Evolutionary conservation across 2,329 filamentous ascomycete species (phyloP).

Genomic region (Aspergillus puulaauensis): DNA sequence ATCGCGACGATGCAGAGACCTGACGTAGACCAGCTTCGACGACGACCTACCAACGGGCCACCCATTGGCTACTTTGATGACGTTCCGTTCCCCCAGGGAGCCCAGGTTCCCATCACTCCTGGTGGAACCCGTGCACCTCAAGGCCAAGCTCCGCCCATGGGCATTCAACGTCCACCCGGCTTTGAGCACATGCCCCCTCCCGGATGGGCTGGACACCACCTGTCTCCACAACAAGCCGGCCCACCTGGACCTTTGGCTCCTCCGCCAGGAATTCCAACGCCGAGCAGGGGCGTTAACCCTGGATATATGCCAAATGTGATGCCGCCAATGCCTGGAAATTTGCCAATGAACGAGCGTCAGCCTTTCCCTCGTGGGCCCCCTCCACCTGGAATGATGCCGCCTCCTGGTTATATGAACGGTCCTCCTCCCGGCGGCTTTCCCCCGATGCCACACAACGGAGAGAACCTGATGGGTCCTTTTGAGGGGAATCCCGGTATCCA

Average conservation of each 20-base stretch:
- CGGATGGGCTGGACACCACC: conserved; percentile 38
- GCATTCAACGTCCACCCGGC: conserved; percentile 45
- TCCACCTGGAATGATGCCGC: conserved; percentile 47
- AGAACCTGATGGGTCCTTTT: conserved; percentile 40
- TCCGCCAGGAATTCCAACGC: conserved; percentile 40
- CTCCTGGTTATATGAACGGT: conserved; percentile 46
- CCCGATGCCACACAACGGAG: conserved; percentile 39
- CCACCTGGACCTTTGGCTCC: conserved; percentile 34
- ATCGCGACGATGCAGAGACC: conserved; percentile 43
- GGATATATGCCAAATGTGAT: conserved; percentile 38
- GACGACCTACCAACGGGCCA: conserved; percentile 38
- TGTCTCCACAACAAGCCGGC: conserved; percentile 36
- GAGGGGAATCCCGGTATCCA: conserved; percentile 37
- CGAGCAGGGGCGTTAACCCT: conserved; percentile 38
- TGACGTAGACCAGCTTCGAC: conserved; percentile 37
- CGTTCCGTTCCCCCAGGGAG: conserved; percentile 35
- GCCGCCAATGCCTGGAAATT: conserved; percentile 35
- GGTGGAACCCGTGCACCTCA: conserved; percentile 34
- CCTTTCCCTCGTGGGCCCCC: conserved; percentile 38
- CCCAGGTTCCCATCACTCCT: conserved; percentile 36
- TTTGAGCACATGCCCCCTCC: conserved; percentile 44
- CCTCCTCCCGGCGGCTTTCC: conserved; percentile 41
- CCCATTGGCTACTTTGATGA: conserved; percentile 44
- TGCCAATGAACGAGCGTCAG: conserved; percentile 37
- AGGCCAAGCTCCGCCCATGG: conserved; percentile 36